Evolutionary conservation across 768 basidiomycete species (phyloP), one percentile per base, ranked within the genome.

Genomic region (Sistotremastrum suecicum): DNA sequence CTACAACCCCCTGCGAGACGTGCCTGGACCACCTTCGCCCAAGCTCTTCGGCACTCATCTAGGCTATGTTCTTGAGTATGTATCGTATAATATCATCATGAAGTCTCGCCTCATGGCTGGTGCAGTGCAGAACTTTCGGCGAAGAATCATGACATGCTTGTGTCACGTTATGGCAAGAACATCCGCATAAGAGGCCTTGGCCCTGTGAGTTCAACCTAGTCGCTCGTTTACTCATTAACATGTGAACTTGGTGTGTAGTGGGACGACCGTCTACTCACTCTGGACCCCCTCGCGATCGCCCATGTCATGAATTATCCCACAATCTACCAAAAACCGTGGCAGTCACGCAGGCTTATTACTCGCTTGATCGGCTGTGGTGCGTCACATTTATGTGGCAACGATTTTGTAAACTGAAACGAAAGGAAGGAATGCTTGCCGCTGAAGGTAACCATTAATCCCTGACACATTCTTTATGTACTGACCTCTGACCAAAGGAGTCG

Each of bases 321-420:
- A 37, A 66, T 78, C 35, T 90, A 87, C 56, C 81, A 87, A 57
- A 94, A 94, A 58, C 87, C 90, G 7, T 80, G 75, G 73, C 76
- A 78, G 50, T 82, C 86, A 2, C 76, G 89, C 29, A 66, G 69
- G 40, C 62, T 85, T 39, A 84, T 95, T 34, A 74, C 77, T 10
- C 69, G 73, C 46, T 71, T 91, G 48, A 83, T 95, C 48, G 90
- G 90, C 0, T 76, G 77, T 45, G 90, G 65, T 30, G 51, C 10
- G 40, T 30, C 58, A 20, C 8, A 45, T 46, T 11, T 11, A 11
- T 36, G n/a, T 35, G 11, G 7, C 42, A 33, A 36, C 29, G 9
- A 7, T 36, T 8, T 37, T 36, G 34, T 48, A 4, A 37, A 32
- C 5, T 37, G 20, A 34, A 7, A 29, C 12, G 30, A 8, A 20